Evolutionary conservation across 139 green algal species (phyloP), one percentile per base, ranked within the genome.

Genomic region (Pycnococcus provasolii): DNA sequence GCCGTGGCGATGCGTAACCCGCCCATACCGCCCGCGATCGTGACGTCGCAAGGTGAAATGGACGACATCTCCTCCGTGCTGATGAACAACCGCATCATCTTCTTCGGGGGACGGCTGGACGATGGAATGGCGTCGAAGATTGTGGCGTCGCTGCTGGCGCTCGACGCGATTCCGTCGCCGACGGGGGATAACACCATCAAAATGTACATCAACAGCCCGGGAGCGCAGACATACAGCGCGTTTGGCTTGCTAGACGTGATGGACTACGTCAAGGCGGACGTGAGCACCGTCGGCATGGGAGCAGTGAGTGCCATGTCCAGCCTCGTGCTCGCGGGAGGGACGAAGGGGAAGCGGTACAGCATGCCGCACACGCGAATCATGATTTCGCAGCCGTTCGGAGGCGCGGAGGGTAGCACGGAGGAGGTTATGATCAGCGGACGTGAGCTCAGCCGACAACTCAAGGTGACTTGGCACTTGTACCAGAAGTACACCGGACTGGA

Each of bases 311-410:
- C 70, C 83, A 45, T 45, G 65, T 52, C 65, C 41, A 44, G 61
- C 26, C 61, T 78, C 44, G 15, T 78, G 13, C 58, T 78, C 77
- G 88, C 89, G 26, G 78, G 78, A 2, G 90, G 89, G 40, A 80
- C 79, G 43, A 91, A 92, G 78, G 88, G 90, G 41, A 88, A 88
- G 71, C 80, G 90, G 4, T 92, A 79, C 60, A 73, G 76, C 43
- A 95, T 96, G 89, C 83, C 84, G 47, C 92, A 84, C 77, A 83
- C 88, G 0, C 79, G 90, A 13, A 89, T 96, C 77, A 90, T 96
- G 82, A 87, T 96, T 80, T 84, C 88, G 47, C 89, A 96, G 79
- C 90, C 90, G 41, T 84, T 89, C 72, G 85, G 83, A 15, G 84
- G 84, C 42, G 66, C 76, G 43, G 73, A 74, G 68, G 84, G 84